These are phyloP conservation scores for Ophiocytium majus DNA, from an alignment of 352 stramenopile genomes.

Conservation along the genomic window DNA sequence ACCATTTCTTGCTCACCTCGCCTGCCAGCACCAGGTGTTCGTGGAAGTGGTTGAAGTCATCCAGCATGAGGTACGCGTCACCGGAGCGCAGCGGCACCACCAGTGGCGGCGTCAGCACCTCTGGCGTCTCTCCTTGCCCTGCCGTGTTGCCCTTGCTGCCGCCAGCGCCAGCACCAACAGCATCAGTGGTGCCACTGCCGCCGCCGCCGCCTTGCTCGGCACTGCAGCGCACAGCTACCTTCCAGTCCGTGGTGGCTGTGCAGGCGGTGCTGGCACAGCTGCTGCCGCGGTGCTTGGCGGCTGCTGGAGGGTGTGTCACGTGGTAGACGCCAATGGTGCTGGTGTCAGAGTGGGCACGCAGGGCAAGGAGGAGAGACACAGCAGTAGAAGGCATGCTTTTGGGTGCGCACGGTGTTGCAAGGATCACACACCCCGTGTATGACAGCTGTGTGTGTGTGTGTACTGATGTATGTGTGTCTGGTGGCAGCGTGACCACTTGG, in stretches of 20 bases:
- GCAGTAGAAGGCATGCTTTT: too few species aligned
- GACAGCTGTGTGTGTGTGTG: too few species aligned
- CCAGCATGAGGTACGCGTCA: conserved; percentile 52
- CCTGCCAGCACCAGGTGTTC: conserved; percentile 50
- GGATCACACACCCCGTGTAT: too few species aligned
- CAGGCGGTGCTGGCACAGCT: background rate
- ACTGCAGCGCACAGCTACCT: background rate
- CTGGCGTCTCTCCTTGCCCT: background rate
- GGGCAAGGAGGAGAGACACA: too few species aligned
- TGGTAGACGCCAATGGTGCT: conserved; percentile 18
- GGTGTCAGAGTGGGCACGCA: too few species aligned
- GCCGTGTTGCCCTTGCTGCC: background rate
- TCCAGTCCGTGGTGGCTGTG: background rate
- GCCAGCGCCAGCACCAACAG: background rate
- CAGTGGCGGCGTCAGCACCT: conserved; percentile 45
- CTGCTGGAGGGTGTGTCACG: background rate
- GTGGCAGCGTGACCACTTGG: too few species aligned
- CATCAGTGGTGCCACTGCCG: conserved; percentile 11
- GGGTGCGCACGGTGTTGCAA: too few species aligned
- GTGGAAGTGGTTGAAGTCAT: conserved; percentile 56
- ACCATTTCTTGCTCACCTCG: conserved; percentile 1
- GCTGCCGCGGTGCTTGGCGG: background rate
- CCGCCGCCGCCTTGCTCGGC: background rate
- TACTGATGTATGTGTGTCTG: too few species aligned
- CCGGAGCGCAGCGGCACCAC: conserved; percentile 41